Base-by-base conservation (phyloP, 768 basidiomycete species). In the Suillus subluteus region DNA sequence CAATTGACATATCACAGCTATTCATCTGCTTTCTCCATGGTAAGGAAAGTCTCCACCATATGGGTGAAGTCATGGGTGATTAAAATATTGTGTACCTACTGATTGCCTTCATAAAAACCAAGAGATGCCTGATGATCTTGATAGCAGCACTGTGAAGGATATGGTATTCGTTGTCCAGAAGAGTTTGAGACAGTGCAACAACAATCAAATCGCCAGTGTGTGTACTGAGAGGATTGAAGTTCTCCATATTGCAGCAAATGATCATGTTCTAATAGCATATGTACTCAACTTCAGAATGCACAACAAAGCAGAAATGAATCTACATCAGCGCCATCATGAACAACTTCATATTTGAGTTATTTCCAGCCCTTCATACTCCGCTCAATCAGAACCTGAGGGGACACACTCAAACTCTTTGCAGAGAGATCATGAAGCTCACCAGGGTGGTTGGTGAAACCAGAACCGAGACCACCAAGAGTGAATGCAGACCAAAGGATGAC, bases 331-430 rank as follows among this genome's bases (percentile, higher is more conserved):
- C 86, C 96, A 76, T 99, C 98, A 63, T 98, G 92, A 73, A 99
- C 98, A 68, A 99, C 98, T 78, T 99, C 98, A 72, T 99, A 99
- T 80, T 99, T 97, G 69, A 99, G 86, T 81, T 99, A 98, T 77
- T 99, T 99, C 98, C 98, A 99, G 38, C 98, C 98, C 80, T 99
- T 99, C 91, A 99, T 93, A 71, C 92, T 94, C 61, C 96, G 92
- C 81, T 99, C 98, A 69, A 99, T 96, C 65, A 99, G 86, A 54
- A 99, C 94, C 77, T 99, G 98, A 58, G 98, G 97, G 70, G 91
- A 92, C 37, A 99, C 84, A 74, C 89, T 90, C 63, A 99, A 87
- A 75, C 91, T 88, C 79, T 94, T 97, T 30, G 98, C 96, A 52
- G 95, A 88, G 30, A 99, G 84, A 78, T 99, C 96, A 65, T 95